Base-by-base conservation (phyloP, 306 rosid genomes). In the Rubus idaeus region DNA sequence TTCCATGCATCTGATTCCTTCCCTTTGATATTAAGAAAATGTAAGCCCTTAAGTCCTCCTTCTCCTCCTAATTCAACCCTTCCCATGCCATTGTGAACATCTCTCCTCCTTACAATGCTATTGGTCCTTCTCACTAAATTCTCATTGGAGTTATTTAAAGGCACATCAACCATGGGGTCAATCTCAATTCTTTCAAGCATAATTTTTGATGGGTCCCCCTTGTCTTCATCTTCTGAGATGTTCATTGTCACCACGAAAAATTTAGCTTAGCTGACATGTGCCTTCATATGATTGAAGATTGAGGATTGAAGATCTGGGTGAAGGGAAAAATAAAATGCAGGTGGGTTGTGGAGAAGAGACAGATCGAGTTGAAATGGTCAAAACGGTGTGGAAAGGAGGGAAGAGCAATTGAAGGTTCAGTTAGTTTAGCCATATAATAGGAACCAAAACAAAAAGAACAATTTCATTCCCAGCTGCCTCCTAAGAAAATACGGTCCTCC, bases 1-100 rank as follows among this genome's bases (percentile, higher is more conserved):
- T 17, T 83, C 98, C 98, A 92, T 9, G 95, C 93, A 71, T 89
- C 93, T 4, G 0, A 77, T 83, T 95, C 97, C 52, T 88, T 95
- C 30, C 96, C 99, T 0, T 89, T 89, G 35, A 78, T 80, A 51
- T 90, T 91, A 4, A 95, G 93, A 84, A 95, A 95, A 8, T 89
- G 88, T 75, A 95, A 79, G 79, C 93, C 85, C 78, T 79, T 88
- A 67, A 95, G 61, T 76, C 98, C 98, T 80, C 84, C 85, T 10
- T 73, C 39, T 12, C 91, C 96, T 63, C 89, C 90, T 35, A 96
- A 86, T 50, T 77, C 14, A 51, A 20, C 0, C 72, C 90, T 85
- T 58, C 20, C 77, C 74, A 85, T 67, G 81, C 71, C 70, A 8
- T 23, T 18, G 2, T 23, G 69, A 23, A 1, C 42, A 44, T 23